Evolutionary conservation across 2,329 filamentous ascomycete species (phyloP), one percentile per base, ranked within the genome.

Genomic region (Diaporthe longicolla): DNA sequence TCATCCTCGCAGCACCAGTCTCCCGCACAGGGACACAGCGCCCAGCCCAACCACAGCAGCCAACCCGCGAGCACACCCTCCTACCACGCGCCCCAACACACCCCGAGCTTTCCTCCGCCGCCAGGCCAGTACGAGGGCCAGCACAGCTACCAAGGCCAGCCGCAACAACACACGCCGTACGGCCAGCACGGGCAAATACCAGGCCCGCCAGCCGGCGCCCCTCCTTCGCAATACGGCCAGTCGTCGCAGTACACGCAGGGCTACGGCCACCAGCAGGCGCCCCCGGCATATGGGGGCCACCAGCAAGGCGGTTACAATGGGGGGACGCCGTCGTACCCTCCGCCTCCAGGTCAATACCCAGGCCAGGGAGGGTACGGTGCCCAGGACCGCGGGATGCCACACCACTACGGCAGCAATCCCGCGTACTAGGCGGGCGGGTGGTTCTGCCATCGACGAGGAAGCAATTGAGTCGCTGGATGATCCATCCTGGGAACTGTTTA

Each of bases 11-110:
- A 74, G 32, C 86, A 37, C 77, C 81, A 68, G 77, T 70, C 70
- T 73, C 76, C 63, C 76, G 81, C 61, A 77, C 80, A 43, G 71
- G 78, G 48, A 72, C 82, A 58, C 57, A 81, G 82, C 71, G 79
- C 76, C 74, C 78, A 81, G 19, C 78, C 81, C 17, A 72, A 78
- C n/a, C 75, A 79, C 45, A 76, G 77, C 68, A 76, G 78, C 72
- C 78, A 79, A 45, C 68, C 73, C 55, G 59, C 70, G 55, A 73
- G 52, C 35, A 71, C 55, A 43, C 55, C 61, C 8, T 54, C 78
- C 70, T 55, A 77, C 55, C 77, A 78, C 29, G 78, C 78, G 15
- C 78, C 79, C 65, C 82, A 78, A 80, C 75, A 77, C 76, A 74
- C 73, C n/a, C 73, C 73, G 24, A 74, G 73, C 73, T 74, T 74